A percentile compares a stretch with the other conserved stretches of the same genome.
These are phyloP conservation scores for Aspergillus glaucus DNA, from an alignment of 2,329 filamentous ascomycete species.

Conservation along the genomic window DNA sequence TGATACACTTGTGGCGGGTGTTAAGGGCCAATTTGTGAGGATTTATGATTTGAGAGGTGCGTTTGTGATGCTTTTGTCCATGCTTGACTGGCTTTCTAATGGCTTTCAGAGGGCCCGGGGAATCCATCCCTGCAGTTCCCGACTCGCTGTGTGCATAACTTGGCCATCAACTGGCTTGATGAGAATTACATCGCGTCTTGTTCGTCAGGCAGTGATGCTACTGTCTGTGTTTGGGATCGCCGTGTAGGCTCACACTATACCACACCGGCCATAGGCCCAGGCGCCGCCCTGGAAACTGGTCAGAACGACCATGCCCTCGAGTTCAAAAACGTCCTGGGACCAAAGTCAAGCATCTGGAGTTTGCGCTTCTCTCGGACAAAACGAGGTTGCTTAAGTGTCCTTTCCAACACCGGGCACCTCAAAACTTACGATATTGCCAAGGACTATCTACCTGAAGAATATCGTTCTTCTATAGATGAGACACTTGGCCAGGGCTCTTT, in stretches of 20 bases:
- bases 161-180: constrained; percentile 58
- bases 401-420: constrained; percentile 55
- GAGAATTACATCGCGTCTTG: constrained; percentile 61
- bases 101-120: constrained; percentile 25
- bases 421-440: constrained; percentile 51
- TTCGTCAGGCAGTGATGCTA: constrained; percentile 48
- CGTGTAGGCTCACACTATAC: constrained; percentile 40
- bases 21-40: constrained; percentile 55
- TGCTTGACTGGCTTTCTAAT: constrained; percentile 3
- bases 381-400: constrained; percentile 52
- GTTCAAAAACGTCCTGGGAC: constrained; percentile 49
- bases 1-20: constrained; percentile 55
- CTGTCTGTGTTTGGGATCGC: constrained; percentile 58
- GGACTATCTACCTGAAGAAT: constrained; percentile 40
- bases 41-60: constrained; percentile 58
- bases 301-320: constrained; percentile 51
- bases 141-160: constrained; percentile 57
- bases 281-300: constrained; percentile 23
- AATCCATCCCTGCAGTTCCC: constrained; percentile 43
- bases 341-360: constrained; percentile 54
- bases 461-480: constrained; percentile 33
- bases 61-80: constrained; percentile 9
- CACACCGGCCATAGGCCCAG: constrained; percentile 27
- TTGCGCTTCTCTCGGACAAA: constrained; percentile 55
- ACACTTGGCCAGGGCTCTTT: constrained; percentile 36